A percentile compares a stretch with the other conserved stretches of the same genome.
phyloP scores from a whole-genome alignment of 208 protist genomes.

The Angomonas ambiguus region DNA sequence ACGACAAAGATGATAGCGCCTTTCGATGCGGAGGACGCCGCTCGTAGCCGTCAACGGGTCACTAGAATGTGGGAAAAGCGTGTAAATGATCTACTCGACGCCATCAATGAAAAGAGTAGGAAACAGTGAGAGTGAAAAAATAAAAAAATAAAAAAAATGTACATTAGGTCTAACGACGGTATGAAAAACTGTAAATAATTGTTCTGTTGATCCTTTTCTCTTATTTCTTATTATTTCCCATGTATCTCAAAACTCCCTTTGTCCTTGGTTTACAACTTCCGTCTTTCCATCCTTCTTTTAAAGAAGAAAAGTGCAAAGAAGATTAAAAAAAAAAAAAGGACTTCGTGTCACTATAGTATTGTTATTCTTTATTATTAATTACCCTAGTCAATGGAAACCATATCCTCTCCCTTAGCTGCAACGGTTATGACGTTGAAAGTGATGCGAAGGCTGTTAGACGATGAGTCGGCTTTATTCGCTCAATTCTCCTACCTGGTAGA shows the following conservation, averaged over 20 bases:
- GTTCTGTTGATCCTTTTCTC: neutral
- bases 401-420: neutral
- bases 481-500: constrained; percentile 72
- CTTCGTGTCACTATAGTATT: constrained; percentile 2
- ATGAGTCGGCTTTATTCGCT: constrained; percentile 38
- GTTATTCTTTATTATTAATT: neutral
- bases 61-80: constrained; percentile 35
- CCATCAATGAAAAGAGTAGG: constrained; percentile 39
- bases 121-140: neutral
- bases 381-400: constrained; percentile 1
- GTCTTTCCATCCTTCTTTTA: neutral
- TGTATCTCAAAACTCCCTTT: neutral
- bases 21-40: neutral
- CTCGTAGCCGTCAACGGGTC: constrained; percentile 23
- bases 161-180: no score
- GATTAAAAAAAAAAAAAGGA: neutral
- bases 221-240: neutral
- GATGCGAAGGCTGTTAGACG: constrained; percentile 50
- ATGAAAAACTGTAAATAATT: neutral
- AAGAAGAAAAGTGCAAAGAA: constrained; percentile 10
- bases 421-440: constrained; percentile 37
- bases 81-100: constrained; percentile 41
- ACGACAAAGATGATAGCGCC: constrained; percentile 30
- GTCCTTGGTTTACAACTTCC: neutral
- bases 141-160: constrained; percentile 3